phyloP scores from a whole-genome alignment of 2,329 filamentous ascomycete genomes.

The Paraconiothyrium sp. region DNA sequence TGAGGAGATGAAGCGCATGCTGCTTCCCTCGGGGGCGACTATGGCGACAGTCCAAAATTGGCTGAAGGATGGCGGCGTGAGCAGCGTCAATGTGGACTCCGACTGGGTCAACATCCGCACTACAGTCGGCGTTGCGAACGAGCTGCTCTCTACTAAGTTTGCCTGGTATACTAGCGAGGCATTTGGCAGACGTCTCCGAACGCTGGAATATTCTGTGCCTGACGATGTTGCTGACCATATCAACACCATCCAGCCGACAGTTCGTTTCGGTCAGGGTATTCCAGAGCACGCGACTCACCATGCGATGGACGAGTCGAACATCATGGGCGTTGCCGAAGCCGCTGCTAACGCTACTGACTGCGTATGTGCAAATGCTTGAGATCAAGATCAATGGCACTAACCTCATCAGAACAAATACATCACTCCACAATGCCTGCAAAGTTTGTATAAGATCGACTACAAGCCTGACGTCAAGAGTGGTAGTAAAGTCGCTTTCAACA shows the following conservation, averaged over 20 bases:
- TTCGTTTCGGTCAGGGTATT: conserved; percentile 56
- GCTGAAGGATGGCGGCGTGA: conserved; percentile 55
- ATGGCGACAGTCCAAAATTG: conserved; percentile 52
- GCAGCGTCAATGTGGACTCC: conserved; percentile 51
- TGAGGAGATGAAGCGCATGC: conserved; percentile 55
- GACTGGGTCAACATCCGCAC: conserved; percentile 48
- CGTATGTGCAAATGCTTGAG: background rate
- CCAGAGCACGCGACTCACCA: conserved; percentile 22
- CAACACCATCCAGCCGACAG: conserved; percentile 63
- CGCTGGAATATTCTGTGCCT: conserved; percentile 53
- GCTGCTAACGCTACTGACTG: conserved; percentile 21
- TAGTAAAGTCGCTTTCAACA: conserved; percentile 61
- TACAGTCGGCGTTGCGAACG: conserved; percentile 50
- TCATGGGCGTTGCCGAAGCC: conserved; percentile 18
- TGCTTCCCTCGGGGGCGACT: conserved; percentile 52
- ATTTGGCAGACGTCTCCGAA: conserved; percentile 54
- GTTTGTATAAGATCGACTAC: conserved; percentile 62
- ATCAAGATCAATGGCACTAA: background rate
- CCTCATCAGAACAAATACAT: conserved; percentile 39
- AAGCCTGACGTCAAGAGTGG: conserved; percentile 55
- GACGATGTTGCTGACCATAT: conserved; percentile 52
- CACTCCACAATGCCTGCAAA: conserved; percentile 59
- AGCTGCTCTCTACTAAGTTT: conserved; percentile 61
- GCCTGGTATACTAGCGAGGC: conserved; percentile 52
- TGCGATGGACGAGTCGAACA: conserved; percentile 5